Evolutionary conservation across 345 rosid species (phyloP).

Genomic region (Eucalyptus guilfoylei): DNA sequence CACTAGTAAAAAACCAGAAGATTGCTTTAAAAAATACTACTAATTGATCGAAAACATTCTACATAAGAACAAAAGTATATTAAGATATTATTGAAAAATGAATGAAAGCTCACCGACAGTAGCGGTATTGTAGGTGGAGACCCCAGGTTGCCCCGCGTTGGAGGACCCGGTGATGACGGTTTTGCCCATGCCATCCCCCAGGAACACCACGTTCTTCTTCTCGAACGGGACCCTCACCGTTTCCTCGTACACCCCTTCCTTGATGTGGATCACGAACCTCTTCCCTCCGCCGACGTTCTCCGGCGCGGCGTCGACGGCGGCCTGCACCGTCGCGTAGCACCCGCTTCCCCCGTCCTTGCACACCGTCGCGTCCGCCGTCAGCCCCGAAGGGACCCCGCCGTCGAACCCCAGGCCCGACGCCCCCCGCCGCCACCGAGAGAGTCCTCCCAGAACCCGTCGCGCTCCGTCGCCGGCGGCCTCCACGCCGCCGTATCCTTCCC

Average conservation of each 20-base stretch:
- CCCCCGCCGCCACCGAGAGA: not conserved
- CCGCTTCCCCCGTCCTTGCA: conserved; percentile 10
- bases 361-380: conserved; percentile 21
- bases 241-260: conserved; percentile 25
- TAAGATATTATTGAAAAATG: not conserved
- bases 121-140: conserved; percentile 21
- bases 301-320: conserved; percentile 36
- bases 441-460: conserved; percentile 21
- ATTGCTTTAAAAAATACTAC: not conserved
- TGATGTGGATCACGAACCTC: conserved; percentile 25
- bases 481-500: conserved; percentile 10
- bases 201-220: conserved; percentile 29
- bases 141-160: conserved; percentile 9
- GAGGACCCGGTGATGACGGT: conserved; percentile 23
- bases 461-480: conserved; percentile 29
- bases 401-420: not conserved
- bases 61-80: not conserved
- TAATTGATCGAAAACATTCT: not conserved
- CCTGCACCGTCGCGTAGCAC: conserved; percentile 25
- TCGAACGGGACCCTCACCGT: conserved; percentile 21
- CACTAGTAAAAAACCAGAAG: not conserved
- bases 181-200: conserved; percentile 36
- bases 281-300: not conserved
- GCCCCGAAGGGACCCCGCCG: conserved; percentile 3
- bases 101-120: conserved; percentile 12